A percentile compares a stretch with the other conserved stretches of the same genome.
Evolutionary conservation across 2,329 filamentous ascomycete genomes (phyloP).

Genomic region (Talaromyces piceae): DNA sequence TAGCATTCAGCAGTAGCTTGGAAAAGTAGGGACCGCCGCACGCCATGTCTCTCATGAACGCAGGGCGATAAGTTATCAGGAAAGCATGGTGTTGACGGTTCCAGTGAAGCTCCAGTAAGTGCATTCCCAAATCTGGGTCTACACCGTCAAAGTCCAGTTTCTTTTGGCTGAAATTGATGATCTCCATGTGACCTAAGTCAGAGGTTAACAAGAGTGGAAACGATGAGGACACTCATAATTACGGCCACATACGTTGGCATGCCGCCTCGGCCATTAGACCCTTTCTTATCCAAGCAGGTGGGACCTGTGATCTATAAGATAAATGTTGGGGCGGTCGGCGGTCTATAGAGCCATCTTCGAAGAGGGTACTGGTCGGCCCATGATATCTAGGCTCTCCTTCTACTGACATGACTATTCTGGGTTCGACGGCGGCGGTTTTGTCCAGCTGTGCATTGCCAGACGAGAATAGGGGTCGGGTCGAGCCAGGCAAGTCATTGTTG

Average conservation of each 20-base stretch:
- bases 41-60: conserved; percentile 47
- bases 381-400: conserved; percentile 42
- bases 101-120: conserved; percentile 47
- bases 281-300: conserved; percentile 28
- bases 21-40: conserved; percentile 45
- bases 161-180: conserved; percentile 38
- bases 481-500: not conserved
- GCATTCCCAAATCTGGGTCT: conserved; percentile 45
- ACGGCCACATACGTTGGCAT: conserved; percentile 29
- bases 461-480: too few species aligned
- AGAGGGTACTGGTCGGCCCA: conserved; percentile 44
- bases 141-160: conserved; percentile 51
- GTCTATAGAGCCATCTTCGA: conserved; percentile 32
- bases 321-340: conserved; percentile 10
- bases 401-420: conserved; percentile 35
- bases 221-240: too few species aligned
- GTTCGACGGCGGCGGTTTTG: conserved; percentile 10
- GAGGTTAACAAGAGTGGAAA: not conserved
- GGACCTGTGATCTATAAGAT: conserved; percentile 10
- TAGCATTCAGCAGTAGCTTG: conserved; percentile 46
- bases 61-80: conserved; percentile 45
- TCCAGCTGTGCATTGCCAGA: not conserved
- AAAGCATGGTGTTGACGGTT: conserved; percentile 47
- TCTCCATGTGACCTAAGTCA: conserved; percentile 39
- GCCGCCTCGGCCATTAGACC: conserved; percentile 43